Evolutionary conservation across 257 asterid genomes (phyloP).

Genomic region (Rubia yunnanensis): DNA sequence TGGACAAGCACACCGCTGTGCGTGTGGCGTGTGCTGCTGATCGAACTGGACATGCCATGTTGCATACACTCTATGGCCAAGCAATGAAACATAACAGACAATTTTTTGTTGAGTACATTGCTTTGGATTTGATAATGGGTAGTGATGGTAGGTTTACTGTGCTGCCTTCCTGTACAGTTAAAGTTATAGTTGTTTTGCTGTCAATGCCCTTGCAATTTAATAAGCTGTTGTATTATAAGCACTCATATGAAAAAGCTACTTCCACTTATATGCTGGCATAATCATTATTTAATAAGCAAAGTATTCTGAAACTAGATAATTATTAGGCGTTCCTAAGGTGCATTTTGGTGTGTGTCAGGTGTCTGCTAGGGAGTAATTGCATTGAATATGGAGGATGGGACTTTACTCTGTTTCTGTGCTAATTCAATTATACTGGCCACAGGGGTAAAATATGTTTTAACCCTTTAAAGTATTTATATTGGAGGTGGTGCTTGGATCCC

Average conservation of each 20-base stretch:
- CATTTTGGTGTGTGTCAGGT: slow-evolving; percentile 24
- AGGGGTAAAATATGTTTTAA: slow-evolving; percentile 47
- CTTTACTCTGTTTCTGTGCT: slow-evolving; percentile 84
- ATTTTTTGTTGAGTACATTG: slow-evolving; percentile 91
- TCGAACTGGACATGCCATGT: slow-evolving; percentile 95
- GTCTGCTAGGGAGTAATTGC: slow-evolving; percentile 82
- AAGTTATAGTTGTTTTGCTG: not conserved
- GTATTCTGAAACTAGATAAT: not conserved
- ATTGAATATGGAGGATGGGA: slow-evolving; percentile 94
- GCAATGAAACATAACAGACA: slow-evolving; percentile 98
- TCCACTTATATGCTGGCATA: not conserved
- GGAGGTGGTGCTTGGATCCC: slow-evolving; percentile 1
- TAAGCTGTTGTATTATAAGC: not conserved
- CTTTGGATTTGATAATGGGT: slow-evolving; percentile 77
- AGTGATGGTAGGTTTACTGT: slow-evolving; percentile 59
- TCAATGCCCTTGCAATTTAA: not conserved
- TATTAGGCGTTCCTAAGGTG: not conserved
- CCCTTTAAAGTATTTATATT: not conserved
- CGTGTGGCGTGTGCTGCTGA: slow-evolving; percentile 99
- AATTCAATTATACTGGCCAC: slow-evolving; percentile 90
- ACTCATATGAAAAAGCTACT: not conserved
- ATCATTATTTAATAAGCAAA: not conserved
- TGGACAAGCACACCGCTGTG: slow-evolving; percentile 98
- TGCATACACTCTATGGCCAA: slow-evolving; percentile 98
- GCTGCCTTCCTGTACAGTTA: not conserved